A percentile compares a stretch with the other conserved stretches of the same genome.
Evolutionary conservation across 192 early-diverging fungal genomes (phyloP).

Genomic region (Entophlyctis helioformis): DNA sequence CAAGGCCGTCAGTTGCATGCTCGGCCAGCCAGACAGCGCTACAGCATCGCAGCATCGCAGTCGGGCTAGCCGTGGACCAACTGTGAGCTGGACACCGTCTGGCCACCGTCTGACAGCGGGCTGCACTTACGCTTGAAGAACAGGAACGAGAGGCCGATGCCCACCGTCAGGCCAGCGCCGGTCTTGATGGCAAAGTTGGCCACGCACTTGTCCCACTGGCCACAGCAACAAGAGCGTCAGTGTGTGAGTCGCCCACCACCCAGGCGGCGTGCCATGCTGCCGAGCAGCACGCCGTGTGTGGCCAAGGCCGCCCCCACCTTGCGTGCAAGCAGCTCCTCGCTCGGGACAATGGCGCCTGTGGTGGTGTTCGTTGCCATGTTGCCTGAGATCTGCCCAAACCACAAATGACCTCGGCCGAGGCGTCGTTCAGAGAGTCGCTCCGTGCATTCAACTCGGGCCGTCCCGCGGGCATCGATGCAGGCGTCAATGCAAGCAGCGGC

Average conservation of each 20-base stretch:
- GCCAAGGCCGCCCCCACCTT: conserved; percentile 2
- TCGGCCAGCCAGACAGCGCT: no score
- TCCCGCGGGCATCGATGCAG: no score
- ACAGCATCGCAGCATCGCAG: no score
- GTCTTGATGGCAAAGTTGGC: conserved; percentile 74
- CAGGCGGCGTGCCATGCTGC: neutral
- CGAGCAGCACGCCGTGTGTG: neutral
- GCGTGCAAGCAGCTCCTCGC: conserved; percentile 10
- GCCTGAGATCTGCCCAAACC: no score
- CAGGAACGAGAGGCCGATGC: conserved; percentile 76
- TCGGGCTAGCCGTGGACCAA: no score
- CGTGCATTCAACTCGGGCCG: conserved; percentile 12
- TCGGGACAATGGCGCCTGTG: no score
- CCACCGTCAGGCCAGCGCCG: conserved; percentile 69
- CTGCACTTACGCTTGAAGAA: conserved; percentile 66
- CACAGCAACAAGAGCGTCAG: no score
- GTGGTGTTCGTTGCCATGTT: no score
- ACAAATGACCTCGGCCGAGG: conserved; percentile 11
- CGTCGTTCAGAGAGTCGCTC: conserved; percentile 12
- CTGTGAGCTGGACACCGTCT: no score
- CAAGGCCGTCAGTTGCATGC: no score
- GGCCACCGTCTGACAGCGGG: no score
- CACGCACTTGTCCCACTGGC: conserved; percentile 75
- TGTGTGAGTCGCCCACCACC: neutral
- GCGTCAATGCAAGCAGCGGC: no score